Evolutionary conservation across 352 stramenopile genomes (phyloP), one percentile per base, ranked within the genome.

Genomic region (Thalassiosira hispida): DNA sequence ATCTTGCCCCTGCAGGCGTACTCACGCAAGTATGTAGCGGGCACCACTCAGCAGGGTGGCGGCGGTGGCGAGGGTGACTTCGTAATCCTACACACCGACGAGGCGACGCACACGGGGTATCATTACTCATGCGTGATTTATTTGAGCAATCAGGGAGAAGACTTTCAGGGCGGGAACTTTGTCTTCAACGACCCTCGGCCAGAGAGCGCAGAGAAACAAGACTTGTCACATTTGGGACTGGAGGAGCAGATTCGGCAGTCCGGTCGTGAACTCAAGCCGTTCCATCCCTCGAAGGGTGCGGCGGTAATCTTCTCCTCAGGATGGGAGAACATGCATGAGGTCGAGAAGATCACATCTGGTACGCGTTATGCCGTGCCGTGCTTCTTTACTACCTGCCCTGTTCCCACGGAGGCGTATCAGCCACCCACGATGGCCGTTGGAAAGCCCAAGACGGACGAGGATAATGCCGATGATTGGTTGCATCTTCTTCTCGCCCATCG

Each of bases 311-410:
- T 85, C 64, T 81, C 70, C 12, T 81, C 70, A 0, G 77, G 77
- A n/a, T 85, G 77, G 77, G 77, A 84, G 64, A 85, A 85, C 53
- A 85, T 82, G 72, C 72, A 85, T 35, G 71, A 85, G 71, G 77
- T 82, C 5, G 62, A 85, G 51, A 74, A 64, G 56, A 78, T 84
- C 35, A 81, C 69, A 22, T 67, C 47, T n/a, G 77, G 77, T 6
- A 31, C 60, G 46, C 14, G 57, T 5, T 81, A 62, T 23, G 47
- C 38, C 23, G 68, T 86, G 22, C 73, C 75, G 16, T 49, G 56
- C 49, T 86, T 86, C 67, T 86, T 86, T 47, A 86, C 79, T 12
- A 86, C 79, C 22, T 83, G 79, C 55, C 73, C 79, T n/a, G 79
- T 86, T 14, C 79, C 79, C 18, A 67, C 83, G 16, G 49, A 52